Conservation (phyloP, 1,139 yeast species). For the Sugiyamaella novakii region DNA sequence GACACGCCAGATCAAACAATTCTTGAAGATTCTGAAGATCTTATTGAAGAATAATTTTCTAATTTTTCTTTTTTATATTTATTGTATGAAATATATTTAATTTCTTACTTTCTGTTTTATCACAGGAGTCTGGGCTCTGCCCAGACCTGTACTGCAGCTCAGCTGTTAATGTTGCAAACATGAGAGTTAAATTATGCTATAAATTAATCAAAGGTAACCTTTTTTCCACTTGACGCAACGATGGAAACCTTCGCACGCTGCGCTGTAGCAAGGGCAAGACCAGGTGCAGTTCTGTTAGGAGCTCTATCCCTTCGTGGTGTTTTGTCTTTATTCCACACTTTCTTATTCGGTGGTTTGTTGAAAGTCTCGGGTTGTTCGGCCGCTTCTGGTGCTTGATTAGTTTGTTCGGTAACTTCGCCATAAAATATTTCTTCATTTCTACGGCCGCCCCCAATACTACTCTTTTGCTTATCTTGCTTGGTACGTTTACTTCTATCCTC, state of each 20-base stretch:
- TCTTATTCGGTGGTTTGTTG: not conserved
- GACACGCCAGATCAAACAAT: constrained; percentile 24
- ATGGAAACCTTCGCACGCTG: constrained; percentile 90
- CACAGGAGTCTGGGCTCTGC: not conserved
- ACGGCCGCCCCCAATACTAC: constrained; percentile 15
- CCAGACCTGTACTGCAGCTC: no score
- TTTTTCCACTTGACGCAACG: constrained; percentile 89
- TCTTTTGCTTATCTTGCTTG: constrained; percentile 17
- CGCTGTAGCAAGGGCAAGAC: constrained; percentile 85
- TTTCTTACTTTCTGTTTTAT: not conserved
- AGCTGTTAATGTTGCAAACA: no score
- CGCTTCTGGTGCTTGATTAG: not conserved
- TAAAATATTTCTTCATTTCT: constrained; percentile 9
- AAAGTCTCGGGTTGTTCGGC: not conserved
- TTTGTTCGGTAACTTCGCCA: constrained; percentile 24
- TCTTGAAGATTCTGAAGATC: constrained; percentile 24
- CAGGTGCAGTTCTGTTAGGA: constrained; percentile 53
- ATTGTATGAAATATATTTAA: constrained; percentile 5
- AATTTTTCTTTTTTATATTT: constrained; percentile 7
- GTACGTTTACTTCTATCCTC: constrained; percentile 85
- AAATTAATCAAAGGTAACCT: constrained; percentile 60
- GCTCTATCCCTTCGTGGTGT: constrained; percentile 6
- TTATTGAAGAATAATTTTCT: constrained; percentile 1
- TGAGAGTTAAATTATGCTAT: constrained; percentile 4
- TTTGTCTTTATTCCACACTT: not conserved